Evolutionary conservation across 805 yeast genomes (phyloP).

Genomic region (Lachancea dasiensis): DNA sequence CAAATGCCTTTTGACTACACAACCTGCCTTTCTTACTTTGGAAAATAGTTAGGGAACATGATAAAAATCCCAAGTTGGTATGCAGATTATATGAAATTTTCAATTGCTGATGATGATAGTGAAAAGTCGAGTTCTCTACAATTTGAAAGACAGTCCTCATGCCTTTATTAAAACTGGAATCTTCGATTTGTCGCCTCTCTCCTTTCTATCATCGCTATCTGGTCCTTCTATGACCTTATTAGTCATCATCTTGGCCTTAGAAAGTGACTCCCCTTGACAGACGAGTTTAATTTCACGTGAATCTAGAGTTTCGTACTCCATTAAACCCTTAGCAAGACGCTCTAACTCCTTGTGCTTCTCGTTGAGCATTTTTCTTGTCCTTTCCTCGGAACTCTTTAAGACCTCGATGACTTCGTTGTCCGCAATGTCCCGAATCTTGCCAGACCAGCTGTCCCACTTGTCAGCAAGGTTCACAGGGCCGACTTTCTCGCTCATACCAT

Average conservation of each 20-base stretch:
- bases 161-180: slow-evolving; percentile 30
- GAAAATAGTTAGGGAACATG: too few species aligned
- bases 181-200: slow-evolving; percentile 28
- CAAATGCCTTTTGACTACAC: slow-evolving; percentile 8
- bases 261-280: slow-evolving; percentile 70
- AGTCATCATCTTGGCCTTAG: slow-evolving; percentile 60
- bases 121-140: background rate
- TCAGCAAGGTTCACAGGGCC: slow-evolving; percentile 91
- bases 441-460: slow-evolving; percentile 94
- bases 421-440: slow-evolving; percentile 78
- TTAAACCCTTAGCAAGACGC: slow-evolving; percentile 84
- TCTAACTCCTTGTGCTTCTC: slow-evolving; percentile 65
- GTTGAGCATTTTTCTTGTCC: slow-evolving; percentile 64
- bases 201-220: slow-evolving; percentile 41
- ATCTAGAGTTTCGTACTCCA: slow-evolving; percentile 92
- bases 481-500: slow-evolving; percentile 90
- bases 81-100: slow-evolving; percentile 1
- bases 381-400: slow-evolving; percentile 66
- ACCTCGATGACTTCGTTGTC: slow-evolving; percentile 84
- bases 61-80: too few species aligned
- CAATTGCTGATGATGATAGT: too few species aligned
- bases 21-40: slow-evolving; percentile 1
- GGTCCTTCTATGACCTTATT: slow-evolving; percentile 68
- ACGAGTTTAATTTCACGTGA: slow-evolving; percentile 85
- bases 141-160: slow-evolving; percentile 1